Conservation (phyloP, 176 grass and related monocot species). For the Hordeum marinum region DNA sequence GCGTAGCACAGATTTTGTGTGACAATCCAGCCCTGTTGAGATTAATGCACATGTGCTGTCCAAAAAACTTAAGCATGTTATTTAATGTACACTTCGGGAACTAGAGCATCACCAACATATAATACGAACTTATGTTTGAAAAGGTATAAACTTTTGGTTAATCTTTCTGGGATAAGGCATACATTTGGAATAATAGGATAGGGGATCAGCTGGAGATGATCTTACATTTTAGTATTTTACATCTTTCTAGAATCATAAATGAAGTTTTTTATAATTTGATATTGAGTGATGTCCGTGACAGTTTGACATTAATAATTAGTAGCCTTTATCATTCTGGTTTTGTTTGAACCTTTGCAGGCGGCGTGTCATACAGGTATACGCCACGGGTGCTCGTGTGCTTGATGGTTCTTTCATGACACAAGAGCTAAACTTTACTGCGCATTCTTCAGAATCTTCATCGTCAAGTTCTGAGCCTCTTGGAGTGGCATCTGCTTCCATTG, state of each 20-base stretch:
- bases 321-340: slow-evolving; percentile 6
- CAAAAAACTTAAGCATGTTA: not conserved
- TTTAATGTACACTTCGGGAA: not conserved
- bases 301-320: not conserved
- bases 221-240: not conserved
- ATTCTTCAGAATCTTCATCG: slow-evolving; percentile 51
- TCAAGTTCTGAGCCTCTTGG: slow-evolving; percentile 66
- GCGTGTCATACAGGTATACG: slow-evolving; percentile 81
- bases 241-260: not conserved
- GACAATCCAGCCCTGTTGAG: not conserved
- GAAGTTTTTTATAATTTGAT: not conserved
- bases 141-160: not conserved
- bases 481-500: slow-evolving; percentile 71
- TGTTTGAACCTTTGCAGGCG: slow-evolving; percentile 54
- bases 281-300: not conserved
- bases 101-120: not conserved
- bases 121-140: not conserved
- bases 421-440: slow-evolving; percentile 66
- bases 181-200: no score
- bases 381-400: slow-evolving; percentile 87
- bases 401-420: slow-evolving; percentile 99
- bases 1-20: not conserved
- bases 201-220: not conserved
- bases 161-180: not conserved
- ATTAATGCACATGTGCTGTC: not conserved